Evolutionary conservation across 805 yeast genomes (phyloP).

Genomic region (Candida stauntonica): DNA sequence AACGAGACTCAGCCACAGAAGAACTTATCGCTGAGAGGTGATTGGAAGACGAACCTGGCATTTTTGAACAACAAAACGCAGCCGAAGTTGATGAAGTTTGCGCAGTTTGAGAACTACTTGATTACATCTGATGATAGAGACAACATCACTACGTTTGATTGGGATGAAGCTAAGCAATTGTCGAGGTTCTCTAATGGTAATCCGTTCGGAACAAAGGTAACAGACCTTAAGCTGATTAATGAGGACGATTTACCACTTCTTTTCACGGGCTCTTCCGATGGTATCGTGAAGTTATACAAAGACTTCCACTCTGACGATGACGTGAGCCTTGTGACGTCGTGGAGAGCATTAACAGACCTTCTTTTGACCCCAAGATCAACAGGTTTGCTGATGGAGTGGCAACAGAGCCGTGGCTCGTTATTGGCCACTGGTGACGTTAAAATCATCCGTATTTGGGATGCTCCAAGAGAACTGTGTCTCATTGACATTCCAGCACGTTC

Average conservation of each 20-base stretch:
- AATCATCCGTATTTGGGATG: conserved; percentile 92
- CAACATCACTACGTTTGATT: conserved; percentile 81
- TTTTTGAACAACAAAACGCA: conserved; percentile 70
- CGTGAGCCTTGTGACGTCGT: conserved; percentile 70
- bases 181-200: conserved; percentile 77
- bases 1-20: conserved; percentile 90
- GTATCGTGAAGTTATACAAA: conserved; percentile 83
- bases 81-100: conserved; percentile 72
- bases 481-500: conserved; percentile 90
- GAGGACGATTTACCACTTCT: conserved; percentile 89
- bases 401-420: conserved; percentile 87
- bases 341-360: conserved; percentile 91
- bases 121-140: conserved; percentile 82
- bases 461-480: conserved; percentile 84
- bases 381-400: conserved; percentile 93
- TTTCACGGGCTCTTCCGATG: conserved; percentile 89
- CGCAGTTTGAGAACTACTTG: conserved; percentile 86
- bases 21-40: conserved; percentile 73
- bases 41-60: conserved; percentile 68
- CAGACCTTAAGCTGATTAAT: conserved; percentile 80
- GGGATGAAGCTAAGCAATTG: conserved; percentile 58
- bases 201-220: conserved; percentile 82
- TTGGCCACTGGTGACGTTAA: conserved; percentile 94
- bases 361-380: conserved; percentile 74
- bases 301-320: conserved; percentile 56